phyloP scores from a whole-genome alignment of 192 early-diverging fungal species.

The Entomortierella parvispora region DNA sequence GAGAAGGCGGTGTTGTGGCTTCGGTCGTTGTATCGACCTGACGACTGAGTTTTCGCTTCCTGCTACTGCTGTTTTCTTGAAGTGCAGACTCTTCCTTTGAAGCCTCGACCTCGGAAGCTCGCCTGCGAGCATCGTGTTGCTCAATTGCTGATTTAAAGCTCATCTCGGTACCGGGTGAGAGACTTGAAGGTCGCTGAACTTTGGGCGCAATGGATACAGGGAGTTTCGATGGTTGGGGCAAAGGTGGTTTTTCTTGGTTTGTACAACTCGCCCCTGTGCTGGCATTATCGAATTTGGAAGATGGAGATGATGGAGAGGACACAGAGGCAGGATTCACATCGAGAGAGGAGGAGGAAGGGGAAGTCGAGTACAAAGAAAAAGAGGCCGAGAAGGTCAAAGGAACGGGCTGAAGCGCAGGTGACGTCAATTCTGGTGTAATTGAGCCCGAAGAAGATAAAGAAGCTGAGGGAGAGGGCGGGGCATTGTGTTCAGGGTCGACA shows the following conservation, averaged over 20 bases:
- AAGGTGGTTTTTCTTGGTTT: conserved; percentile 11
- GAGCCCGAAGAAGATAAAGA: conserved; percentile 19
- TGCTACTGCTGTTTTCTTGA: not conserved
- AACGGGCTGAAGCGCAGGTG: conserved; percentile 4
- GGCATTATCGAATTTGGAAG: too few species aligned
- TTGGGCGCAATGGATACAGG: not conserved
- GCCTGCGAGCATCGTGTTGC: conserved; percentile 5
- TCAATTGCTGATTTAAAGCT: conserved; percentile 3
- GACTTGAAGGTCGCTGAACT: not conserved
- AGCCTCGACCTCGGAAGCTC: not conserved
- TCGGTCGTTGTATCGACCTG: conserved; percentile 10
- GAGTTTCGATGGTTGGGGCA: not conserved
- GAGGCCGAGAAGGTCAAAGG: not conserved
- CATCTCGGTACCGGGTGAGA: conserved; percentile 12
- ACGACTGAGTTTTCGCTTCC: conserved; percentile 27
- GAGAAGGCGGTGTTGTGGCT: conserved; percentile 22
- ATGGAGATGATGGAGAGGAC: too few species aligned
- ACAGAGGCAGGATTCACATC: too few species aligned
- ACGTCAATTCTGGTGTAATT: conserved; percentile 36
- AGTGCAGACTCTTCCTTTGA: not conserved
- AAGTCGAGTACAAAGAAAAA: not conserved
- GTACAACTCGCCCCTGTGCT: conserved; percentile 5
- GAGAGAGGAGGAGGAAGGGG: too few species aligned
- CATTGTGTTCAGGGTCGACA: conserved; percentile 19
- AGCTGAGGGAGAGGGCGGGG: conserved; percentile 13